Percentiles rank a stretch among this genome's conserved stretches.
phyloP scores from a whole-genome alignment of 805 yeast genomes.

The Candida michaelii region DNA sequence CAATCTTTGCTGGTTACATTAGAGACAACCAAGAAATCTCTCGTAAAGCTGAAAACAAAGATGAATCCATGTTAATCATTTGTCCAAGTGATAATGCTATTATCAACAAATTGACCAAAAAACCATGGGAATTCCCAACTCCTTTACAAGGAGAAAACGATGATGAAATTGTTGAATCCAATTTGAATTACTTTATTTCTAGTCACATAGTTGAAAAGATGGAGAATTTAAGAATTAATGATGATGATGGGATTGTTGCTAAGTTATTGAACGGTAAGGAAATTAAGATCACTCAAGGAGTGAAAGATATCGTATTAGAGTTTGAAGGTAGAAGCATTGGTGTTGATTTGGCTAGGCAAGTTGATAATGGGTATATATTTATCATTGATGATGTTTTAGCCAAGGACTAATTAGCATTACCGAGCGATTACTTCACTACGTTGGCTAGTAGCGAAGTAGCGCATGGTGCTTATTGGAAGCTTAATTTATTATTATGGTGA shows the following conservation, averaged over 20 bases:
- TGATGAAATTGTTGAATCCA: conserved; percentile 50
- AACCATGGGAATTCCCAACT: conserved; percentile 84
- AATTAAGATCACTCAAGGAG: conserved; percentile 10
- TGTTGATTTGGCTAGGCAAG: conserved; percentile 29
- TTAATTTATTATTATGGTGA: no score
- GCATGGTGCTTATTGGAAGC: no score
- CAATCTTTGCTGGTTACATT: conserved; percentile 68
- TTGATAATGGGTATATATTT: conserved; percentile 40
- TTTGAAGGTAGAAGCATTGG: conserved; percentile 16
- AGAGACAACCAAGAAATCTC: conserved; percentile 58
- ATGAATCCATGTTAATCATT: conserved; percentile 52
- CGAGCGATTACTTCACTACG: no score
- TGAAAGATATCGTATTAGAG: conserved; percentile 6
- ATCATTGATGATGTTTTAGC: conserved; percentile 36
- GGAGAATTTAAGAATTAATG: conserved; percentile 17
- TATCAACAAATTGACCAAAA: conserved; percentile 44
- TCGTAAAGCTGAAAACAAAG: conserved; percentile 44
- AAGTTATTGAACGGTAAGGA: conserved; percentile 16
- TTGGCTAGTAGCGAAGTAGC: no score
- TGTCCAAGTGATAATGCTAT: conserved; percentile 70
- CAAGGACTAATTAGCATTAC: no score
- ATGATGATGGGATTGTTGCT: conserved; percentile 6
- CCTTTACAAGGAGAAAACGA: conserved; percentile 41
- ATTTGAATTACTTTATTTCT: conserved; percentile 57
- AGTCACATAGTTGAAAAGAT: conserved; percentile 54